phyloP scores from a whole-genome alignment of 768 basidiomycete species.

The Mycena vulgaris region DNA sequence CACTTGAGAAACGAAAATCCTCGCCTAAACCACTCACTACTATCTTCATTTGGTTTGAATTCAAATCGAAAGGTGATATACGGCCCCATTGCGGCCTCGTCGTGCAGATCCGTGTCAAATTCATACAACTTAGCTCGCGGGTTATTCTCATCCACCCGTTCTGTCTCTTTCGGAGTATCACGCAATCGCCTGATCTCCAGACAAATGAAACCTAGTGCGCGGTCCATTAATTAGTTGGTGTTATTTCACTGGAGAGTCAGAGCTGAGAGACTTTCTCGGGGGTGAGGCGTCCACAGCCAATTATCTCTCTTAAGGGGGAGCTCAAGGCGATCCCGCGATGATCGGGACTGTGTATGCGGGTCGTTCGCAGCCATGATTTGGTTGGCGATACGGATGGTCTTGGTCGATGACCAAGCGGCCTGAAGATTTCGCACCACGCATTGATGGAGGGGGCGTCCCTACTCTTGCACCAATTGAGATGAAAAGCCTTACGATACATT shows the following conservation, averaged over 20 bases:
- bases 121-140: neutral
- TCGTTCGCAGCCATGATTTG: neutral
- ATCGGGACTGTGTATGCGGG: neutral
- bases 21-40: neutral
- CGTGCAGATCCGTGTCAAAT: neutral
- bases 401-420: neutral
- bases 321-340: neutral
- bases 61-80: neutral
- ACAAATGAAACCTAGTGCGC: neutral
- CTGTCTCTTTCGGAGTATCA: neutral
- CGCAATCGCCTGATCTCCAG: neutral
- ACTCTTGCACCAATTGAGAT: neutral
- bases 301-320: neutral
- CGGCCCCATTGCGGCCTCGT: neutral
- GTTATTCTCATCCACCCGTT: neutral
- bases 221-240: neutral
- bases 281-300: neutral
- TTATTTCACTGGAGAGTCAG: neutral
- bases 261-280: neutral
- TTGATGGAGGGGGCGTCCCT: neutral
- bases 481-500: neutral
- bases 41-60: neutral
- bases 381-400: neutral
- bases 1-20: neutral
- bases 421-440: conserved; percentile 1